Evolutionary conservation across 1,139 yeast species (phyloP).

Genomic region (Sugiyamaella xylanicola): DNA sequence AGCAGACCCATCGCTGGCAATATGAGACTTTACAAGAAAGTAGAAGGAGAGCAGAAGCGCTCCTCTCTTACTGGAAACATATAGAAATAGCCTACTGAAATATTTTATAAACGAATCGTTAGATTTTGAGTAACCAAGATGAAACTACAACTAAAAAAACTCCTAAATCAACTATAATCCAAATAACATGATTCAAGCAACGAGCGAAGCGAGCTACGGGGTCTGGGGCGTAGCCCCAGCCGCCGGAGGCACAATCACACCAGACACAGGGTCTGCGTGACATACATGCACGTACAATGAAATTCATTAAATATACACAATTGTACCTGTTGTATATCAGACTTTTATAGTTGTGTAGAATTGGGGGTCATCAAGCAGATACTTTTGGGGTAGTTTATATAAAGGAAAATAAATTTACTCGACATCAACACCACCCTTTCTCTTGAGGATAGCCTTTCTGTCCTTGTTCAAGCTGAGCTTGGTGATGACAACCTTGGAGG

Average conservation of each 20-base stretch:
- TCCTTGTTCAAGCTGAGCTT: constrained; percentile 97
- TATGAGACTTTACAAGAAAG: not conserved
- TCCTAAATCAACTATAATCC: no score
- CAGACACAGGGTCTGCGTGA: no score
- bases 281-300: constrained; percentile 17
- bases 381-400: constrained; percentile 26
- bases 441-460: constrained; percentile 95
- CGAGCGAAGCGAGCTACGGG: constrained; percentile 10
- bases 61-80: no score
- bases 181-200: no score
- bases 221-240: constrained; percentile 8
- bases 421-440: constrained; percentile 82
- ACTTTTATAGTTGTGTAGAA: constrained; percentile 16
- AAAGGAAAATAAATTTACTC: constrained; percentile 49
- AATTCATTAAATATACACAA: constrained; percentile 25
- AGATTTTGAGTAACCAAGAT: no score
- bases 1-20: constrained; percentile 70
- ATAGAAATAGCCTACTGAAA: no score
- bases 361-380: constrained; percentile 18
- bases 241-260: not conserved
- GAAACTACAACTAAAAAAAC: no score
- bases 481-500: constrained; percentile 99
- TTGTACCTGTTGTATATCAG: constrained; percentile 21
- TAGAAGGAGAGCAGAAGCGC: no score
- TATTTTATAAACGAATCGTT: no score